Conservation (phyloP, 768 basidiomycete genomes). For the Tulasnella sp. region DNA sequence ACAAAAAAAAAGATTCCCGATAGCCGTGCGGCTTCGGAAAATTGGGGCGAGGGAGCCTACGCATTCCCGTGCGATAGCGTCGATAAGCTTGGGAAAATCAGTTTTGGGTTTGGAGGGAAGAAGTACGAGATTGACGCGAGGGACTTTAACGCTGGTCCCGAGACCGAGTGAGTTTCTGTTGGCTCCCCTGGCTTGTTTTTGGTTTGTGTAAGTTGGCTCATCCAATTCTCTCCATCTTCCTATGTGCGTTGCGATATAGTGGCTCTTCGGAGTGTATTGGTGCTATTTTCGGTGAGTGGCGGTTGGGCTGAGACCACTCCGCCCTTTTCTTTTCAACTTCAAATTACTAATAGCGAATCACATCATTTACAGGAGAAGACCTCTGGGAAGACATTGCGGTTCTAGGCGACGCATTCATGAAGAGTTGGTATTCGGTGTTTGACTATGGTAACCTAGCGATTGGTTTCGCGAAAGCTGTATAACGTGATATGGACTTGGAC, state of each 20-base stretch:
- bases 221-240: neutral
- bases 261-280: conserved; percentile 21
- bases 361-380: neutral
- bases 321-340: no score
- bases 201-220: neutral
- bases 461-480: conserved; percentile 9
- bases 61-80: conserved; percentile 25
- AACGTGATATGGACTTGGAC: neutral
- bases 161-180: neutral
- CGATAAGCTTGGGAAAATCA: conserved; percentile 29
- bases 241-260: neutral
- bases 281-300: conserved; percentile 18
- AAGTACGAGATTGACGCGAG: neutral
- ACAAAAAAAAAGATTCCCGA: conserved; percentile 28
- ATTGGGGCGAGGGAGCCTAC: conserved; percentile 20
- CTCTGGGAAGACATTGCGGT: conserved; percentile 6
- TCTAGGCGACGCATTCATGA: conserved; percentile 20
- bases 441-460: conserved; percentile 5
- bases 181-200: neutral
- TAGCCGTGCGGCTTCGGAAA: neutral
- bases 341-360: no score
- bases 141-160: neutral
- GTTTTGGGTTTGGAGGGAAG: conserved; percentile 8
- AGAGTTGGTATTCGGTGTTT: conserved; percentile 16
- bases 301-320: no score